Evolutionary conservation across 1,139 yeast genomes (phyloP), one percentile per base, ranked within the genome.

Genomic region (Scheffersomyces parashehatae): DNA sequence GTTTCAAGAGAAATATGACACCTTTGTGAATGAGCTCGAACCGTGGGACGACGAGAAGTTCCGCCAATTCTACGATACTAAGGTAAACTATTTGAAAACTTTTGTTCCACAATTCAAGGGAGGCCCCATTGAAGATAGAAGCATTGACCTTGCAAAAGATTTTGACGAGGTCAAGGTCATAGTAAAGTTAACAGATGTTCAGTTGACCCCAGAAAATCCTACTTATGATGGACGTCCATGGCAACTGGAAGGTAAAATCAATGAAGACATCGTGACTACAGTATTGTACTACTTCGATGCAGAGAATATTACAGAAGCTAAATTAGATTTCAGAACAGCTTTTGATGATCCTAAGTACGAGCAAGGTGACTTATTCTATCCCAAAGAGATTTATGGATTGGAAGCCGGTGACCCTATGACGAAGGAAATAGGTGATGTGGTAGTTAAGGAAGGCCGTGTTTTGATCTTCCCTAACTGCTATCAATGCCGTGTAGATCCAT

Each of bases 181-280:
- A 38, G 67, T 63, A 10, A 70, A 70, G 50, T 41, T 70, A 39
- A 71, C 75, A 26, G 64, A 67, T 47, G 72, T 72, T 42, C 67
- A 66, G 38, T 56, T 70, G 36, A 68, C 73, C 3, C 75, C 77
- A 0, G 71, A 68, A 31, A 60, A 59, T 13, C 71, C 75, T 5
- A 42, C 38, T 4, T 72, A 71, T 41, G 41, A 50, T 1, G 77
- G 77, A 10, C 76, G 77, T 0, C 48, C 68, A 4, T 71, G 77
- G 77, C 77, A 72, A 42, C 62, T 70, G 1, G 77, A 71, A 49
- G 77, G 76, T 2, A 59, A 66, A 4, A 58, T 62, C 35, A 65
- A 65, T 45, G 77, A 71, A 53, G 69, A 67, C 48, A 71, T 71
- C 38, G 64, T 71, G 2, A 73, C 73, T 2, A 68, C 75, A 3